Percentiles rank a stretch among this genome's conserved stretches.
Conservation (phyloP, 2,329 filamentous ascomycete species). For the Diaporthe vaccinii region DNA sequence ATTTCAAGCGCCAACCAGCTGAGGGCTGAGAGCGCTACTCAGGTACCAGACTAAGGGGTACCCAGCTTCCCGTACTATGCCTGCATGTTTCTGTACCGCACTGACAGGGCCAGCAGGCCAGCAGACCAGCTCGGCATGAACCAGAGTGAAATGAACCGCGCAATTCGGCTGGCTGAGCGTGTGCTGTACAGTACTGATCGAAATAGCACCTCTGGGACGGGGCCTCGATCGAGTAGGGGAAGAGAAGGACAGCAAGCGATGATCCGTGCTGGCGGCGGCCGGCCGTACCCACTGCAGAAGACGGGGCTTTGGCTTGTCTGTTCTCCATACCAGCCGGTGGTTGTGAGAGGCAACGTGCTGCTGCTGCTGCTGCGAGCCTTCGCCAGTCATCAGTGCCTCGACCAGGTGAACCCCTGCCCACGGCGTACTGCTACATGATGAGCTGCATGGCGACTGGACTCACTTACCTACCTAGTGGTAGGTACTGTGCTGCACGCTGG, state of each 20-base stretch:
- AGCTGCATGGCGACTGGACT: not conserved
- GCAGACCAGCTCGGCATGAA: slow-evolving; percentile 25
- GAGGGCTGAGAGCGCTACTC: slow-evolving; percentile 11
- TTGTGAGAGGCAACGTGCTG: not conserved
- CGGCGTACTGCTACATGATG: not conserved
- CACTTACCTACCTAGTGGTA: not conserved
- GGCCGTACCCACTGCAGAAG: not conserved
- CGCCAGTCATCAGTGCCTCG: not conserved
- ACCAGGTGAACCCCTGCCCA: not conserved
- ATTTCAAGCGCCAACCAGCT: slow-evolving; percentile 33
- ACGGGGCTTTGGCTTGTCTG: not conserved
- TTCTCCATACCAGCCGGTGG: slow-evolving; percentile 7
- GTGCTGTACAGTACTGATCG: not conserved
- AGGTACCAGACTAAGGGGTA: slow-evolving; percentile 29
- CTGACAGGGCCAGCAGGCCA: slow-evolving; percentile 23
- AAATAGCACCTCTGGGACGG: not conserved
- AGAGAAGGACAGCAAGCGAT: not conserved
- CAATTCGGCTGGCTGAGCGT: not conserved
- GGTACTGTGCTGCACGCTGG: not conserved
- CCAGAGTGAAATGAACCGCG: slow-evolving; percentile 20
- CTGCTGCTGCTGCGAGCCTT: not conserved
- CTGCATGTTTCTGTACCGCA: slow-evolving; percentile 20
- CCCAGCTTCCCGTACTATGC: slow-evolving; percentile 25
- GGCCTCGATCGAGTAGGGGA: not conserved
- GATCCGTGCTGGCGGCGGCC: not conserved